Conservation (phyloP, 306 rosid species). For the Lathyrus tuberosus region DNA sequence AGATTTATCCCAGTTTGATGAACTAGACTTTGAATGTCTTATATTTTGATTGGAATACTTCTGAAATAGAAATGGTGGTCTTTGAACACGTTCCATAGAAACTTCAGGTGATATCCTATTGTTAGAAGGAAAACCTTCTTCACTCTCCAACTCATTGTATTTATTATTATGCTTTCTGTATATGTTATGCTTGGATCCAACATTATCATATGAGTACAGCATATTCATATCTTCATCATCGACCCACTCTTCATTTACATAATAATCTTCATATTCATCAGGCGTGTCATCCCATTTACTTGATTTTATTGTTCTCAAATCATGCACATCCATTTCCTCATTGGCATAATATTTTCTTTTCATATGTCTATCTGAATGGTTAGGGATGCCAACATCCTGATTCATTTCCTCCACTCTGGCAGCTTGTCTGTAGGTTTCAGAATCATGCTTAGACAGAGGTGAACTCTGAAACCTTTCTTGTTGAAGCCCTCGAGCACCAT, state of each 20-base stretch:
- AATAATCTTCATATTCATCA: slow-evolving; percentile 57
- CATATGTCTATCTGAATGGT: slow-evolving; percentile 52
- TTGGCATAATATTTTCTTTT: slow-evolving; percentile 63
- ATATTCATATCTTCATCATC: slow-evolving; percentile 55
- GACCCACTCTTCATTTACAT: slow-evolving; percentile 68
- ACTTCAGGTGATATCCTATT: slow-evolving; percentile 54
- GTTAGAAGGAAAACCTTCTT: slow-evolving; percentile 55
- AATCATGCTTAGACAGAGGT: slow-evolving; percentile 53
- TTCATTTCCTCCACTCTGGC: slow-evolving; percentile 53
- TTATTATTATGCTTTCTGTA: slow-evolving; percentile 55
- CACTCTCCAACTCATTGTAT: slow-evolving; percentile 43
- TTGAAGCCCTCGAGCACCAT: slow-evolving; percentile 52
- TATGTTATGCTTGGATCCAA: slow-evolving; percentile 51
- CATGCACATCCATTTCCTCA: slow-evolving; percentile 47
- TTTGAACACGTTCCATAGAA: slow-evolving; percentile 44
- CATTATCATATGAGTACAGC: slow-evolving; percentile 49
- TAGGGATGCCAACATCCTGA: slow-evolving; percentile 50
- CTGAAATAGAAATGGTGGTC: slow-evolving; percentile 43
- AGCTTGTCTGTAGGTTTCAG: slow-evolving; percentile 50
- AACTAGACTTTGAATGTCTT: slow-evolving; percentile 56
- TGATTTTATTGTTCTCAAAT: slow-evolving; percentile 51
- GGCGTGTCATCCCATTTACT: slow-evolving; percentile 47
- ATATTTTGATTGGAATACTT: slow-evolving; percentile 57
- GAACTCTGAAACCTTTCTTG: slow-evolving; percentile 60
- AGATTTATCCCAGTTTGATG: slow-evolving; percentile 58